Percentiles rank a stretch among this genome's conserved stretches.
Conservation (phyloP, 1,284 basidiomycete genomes). For the Ganoderma multipileum region DNA sequence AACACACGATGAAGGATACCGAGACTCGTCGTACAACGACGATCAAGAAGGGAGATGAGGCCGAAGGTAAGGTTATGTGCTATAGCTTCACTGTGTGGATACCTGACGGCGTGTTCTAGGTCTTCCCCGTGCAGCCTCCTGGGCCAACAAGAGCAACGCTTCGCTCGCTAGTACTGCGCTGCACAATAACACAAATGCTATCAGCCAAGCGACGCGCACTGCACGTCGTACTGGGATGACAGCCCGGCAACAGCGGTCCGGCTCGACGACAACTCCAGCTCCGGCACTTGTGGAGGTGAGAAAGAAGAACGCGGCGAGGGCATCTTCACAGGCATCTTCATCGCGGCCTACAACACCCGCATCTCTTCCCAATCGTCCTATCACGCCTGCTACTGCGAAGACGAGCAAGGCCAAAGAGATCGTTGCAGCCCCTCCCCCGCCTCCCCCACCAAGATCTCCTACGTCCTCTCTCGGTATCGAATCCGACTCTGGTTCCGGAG, state of each 20-base stretch:
- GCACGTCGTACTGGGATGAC: slow-evolving; percentile 33
- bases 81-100: background rate
- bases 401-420: slow-evolving; percentile 48
- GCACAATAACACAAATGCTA: slow-evolving; percentile 39
- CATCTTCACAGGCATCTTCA: slow-evolving; percentile 59
- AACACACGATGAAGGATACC: slow-evolving; percentile 88
- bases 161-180: slow-evolving; percentile 36
- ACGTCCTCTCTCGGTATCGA: slow-evolving; percentile 51
- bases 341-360: slow-evolving; percentile 72
- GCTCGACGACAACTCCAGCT: slow-evolving; percentile 37
- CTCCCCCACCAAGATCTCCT: slow-evolving; percentile 55
- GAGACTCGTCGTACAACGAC: slow-evolving; percentile 65
- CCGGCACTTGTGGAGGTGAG: slow-evolving; percentile 46
- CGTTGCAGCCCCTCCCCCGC: slow-evolving; percentile 39
- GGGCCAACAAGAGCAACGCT: slow-evolving; percentile 65
- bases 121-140: slow-evolving; percentile 84
- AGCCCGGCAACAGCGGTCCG: slow-evolving; percentile 37
- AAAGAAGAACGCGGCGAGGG: slow-evolving; percentile 49
- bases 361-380: slow-evolving; percentile 49
- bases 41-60: slow-evolving; percentile 61
- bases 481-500: slow-evolving; percentile 44
- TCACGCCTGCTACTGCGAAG: slow-evolving; percentile 54
- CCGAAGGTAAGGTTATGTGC: slow-evolving; percentile 57
- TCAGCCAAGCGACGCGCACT: slow-evolving; percentile 36
- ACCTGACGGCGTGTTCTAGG: slow-evolving; percentile 40